Conservation (phyloP, 805 yeast genomes). For the Vanderwaltozyma polyspora region DNA sequence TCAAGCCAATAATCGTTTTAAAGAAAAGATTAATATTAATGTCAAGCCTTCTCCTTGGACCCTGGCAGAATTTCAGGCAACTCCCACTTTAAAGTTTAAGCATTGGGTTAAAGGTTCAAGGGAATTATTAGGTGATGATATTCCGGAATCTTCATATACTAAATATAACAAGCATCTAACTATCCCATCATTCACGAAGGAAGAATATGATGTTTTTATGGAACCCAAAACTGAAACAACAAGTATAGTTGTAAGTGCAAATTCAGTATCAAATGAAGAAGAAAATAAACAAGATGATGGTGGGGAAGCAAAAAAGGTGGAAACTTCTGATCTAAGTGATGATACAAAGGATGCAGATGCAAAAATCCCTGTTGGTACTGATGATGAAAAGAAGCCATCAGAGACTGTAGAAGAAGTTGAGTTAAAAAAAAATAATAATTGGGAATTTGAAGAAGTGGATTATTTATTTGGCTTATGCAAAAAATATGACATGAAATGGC, state of each 20-base stretch:
- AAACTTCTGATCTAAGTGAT: background rate
- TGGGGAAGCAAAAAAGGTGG: conserved; percentile 1
- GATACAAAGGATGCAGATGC: background rate
- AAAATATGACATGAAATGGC: conserved; percentile 45
- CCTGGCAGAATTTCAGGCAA: conserved; percentile 47
- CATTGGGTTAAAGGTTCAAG: conserved; percentile 85
- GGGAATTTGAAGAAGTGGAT: conserved; percentile 71
- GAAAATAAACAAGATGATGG: conserved; percentile 12
- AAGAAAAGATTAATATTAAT: conserved; percentile 49
- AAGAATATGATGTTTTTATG: conserved; percentile 47
- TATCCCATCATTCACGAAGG: conserved; percentile 55
- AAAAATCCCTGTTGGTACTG: conserved; percentile 9
- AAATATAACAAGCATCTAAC: conserved; percentile 60
- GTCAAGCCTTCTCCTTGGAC: conserved; percentile 79
- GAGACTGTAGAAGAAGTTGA: conserved; percentile 3
- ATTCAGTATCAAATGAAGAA: conserved; percentile 14
- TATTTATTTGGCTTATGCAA: conserved; percentile 65
- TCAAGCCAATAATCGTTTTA: conserved; percentile 40
- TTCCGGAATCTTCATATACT: conserved; percentile 46
- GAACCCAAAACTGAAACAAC: conserved; percentile 24
- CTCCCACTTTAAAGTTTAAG: conserved; percentile 40
- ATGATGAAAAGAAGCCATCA: conserved; percentile 11
- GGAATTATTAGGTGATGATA: conserved; percentile 27
- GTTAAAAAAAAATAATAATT: conserved; percentile 16
- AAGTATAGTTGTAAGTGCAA: conserved; percentile 2